These are phyloP conservation scores for Aspergillus wentii DNA, from an alignment of 495 filamentous ascomycete species.

Conservation along the genomic window DNA sequence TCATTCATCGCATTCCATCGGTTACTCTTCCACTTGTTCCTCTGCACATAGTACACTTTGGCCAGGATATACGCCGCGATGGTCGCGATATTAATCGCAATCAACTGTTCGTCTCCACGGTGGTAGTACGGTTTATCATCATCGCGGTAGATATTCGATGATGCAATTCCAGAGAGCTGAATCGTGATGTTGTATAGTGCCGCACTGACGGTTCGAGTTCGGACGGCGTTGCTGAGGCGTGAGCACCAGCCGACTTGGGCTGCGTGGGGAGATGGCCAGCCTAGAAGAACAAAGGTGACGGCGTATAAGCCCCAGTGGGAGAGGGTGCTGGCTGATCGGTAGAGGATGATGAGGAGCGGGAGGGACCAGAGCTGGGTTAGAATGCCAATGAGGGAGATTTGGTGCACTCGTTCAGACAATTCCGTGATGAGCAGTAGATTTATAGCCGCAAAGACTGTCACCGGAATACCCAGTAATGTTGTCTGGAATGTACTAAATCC, in stretches of 20 bases:
- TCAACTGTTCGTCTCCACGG: conserved; percentile 44
- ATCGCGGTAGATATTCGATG: conserved; percentile 52
- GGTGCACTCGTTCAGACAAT: conserved; percentile 40
- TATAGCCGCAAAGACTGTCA: conserved; percentile 40
- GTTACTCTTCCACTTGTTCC: conserved; percentile 23
- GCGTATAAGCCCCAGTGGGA: conserved; percentile 52
- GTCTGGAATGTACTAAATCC: conserved; percentile 60
- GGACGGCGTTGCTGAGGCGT: conserved; percentile 50
- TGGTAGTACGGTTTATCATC: conserved; percentile 52
- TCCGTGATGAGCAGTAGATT: conserved; percentile 40
- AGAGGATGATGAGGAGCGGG: conserved; percentile 36
- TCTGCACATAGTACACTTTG: conserved; percentile 33
- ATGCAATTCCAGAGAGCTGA: conserved; percentile 45
- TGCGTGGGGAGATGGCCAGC: conserved; percentile 40
- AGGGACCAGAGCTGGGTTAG: conserved; percentile 21
- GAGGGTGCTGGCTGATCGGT: conserved; percentile 28
- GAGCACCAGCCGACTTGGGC: conserved; percentile 29
- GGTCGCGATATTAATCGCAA: conserved; percentile 42
- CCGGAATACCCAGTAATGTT: conserved; percentile 50
- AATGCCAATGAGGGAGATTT: conserved; percentile 42
- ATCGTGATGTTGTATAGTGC: conserved; percentile 50
- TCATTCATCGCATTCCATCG: conserved; percentile 15
- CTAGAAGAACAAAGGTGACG: conserved; percentile 51
- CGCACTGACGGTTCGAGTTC: conserved; percentile 47
- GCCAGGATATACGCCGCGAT: conserved; percentile 27